Conservation (phyloP, 805 yeast species). For the Yamadazyma sp. region DNA sequence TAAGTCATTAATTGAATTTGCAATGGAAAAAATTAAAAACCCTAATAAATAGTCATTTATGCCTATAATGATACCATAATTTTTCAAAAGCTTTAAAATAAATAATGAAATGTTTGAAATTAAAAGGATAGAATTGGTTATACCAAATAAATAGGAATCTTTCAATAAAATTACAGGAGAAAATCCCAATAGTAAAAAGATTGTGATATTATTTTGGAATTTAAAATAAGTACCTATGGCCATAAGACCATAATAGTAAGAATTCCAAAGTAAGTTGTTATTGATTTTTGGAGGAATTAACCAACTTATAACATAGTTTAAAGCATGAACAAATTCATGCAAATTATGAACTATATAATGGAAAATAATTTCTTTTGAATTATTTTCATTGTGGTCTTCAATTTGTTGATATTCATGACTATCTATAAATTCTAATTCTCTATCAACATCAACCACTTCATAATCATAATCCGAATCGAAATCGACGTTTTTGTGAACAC, state of each 20-base stretch:
- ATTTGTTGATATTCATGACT: neutral
- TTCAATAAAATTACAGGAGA: neutral
- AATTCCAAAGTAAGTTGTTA: neutral
- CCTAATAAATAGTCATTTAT: slow-evolving; percentile 50
- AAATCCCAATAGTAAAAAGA: neutral
- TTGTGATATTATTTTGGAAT: neutral
- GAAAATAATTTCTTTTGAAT: neutral
- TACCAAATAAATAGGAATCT: slow-evolving; percentile 14
- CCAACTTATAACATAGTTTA: slow-evolving; percentile 5
- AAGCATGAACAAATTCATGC: slow-evolving; percentile 8
- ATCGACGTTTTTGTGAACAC: slow-evolving; percentile 15
- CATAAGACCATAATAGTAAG: slow-evolving; percentile 3
- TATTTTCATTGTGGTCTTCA: neutral
- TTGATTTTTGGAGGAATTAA: slow-evolving; percentile 2
- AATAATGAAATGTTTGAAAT: slow-evolving; percentile 24
- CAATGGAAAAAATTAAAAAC: slow-evolving; percentile 44
- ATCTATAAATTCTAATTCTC: slow-evolving; percentile 8
- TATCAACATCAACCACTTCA: slow-evolving; percentile 13
- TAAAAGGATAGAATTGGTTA: slow-evolving; percentile 23
- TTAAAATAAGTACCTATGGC: neutral
- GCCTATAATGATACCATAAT: slow-evolving; percentile 41
- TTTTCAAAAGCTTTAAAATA: slow-evolving; percentile 33
- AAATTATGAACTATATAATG: slow-evolving; percentile 2
- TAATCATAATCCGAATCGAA: slow-evolving; percentile 8
- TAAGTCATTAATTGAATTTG: slow-evolving; percentile 52